A percentile compares a stretch with the other conserved stretches of the same genome.
phyloP scores from a whole-genome alignment of 495 filamentous ascomycete species.

The Talaromyces trachyspermus region DNA sequence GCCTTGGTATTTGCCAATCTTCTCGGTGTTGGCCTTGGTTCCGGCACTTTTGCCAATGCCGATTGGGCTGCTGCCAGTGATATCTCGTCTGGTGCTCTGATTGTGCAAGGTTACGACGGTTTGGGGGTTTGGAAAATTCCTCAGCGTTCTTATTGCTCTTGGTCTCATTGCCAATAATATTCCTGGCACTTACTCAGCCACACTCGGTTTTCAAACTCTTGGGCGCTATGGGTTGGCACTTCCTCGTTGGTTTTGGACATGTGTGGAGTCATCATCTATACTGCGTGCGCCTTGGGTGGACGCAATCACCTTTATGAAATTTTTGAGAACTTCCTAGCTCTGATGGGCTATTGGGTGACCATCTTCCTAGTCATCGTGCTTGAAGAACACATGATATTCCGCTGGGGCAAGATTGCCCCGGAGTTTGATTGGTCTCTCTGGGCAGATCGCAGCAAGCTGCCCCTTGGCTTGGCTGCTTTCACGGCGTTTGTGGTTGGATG shows the following conservation, averaged over 20 bases:
- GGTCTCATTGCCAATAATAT: constrained; percentile 65
- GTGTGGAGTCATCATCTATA: constrained; percentile 45
- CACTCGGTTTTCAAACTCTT: constrained; percentile 51
- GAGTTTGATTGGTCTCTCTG: constrained; percentile 53
- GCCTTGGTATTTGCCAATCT: constrained; percentile 53
- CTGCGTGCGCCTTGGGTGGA: constrained; percentile 47
- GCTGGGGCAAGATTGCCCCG: constrained; percentile 14
- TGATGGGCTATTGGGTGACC: constrained; percentile 55
- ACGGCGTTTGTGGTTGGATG: constrained; percentile 53
- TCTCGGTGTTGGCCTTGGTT: constrained; percentile 65
- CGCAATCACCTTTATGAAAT: constrained; percentile 46
- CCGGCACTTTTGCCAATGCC: constrained; percentile 45
- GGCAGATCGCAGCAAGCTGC: constrained; percentile 43
- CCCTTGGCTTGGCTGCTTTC: constrained; percentile 51
- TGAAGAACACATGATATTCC: constrained; percentile 49
- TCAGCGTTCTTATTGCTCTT: constrained; percentile 58
- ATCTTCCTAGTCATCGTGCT: constrained; percentile 46
- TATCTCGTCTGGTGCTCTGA: constrained; percentile 54
- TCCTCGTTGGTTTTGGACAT: constrained; percentile 45
- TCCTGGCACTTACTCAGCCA: constrained; percentile 57
- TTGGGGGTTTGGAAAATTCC: constrained; percentile 67
- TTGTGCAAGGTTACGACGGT: constrained; percentile 55
- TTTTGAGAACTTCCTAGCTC: constrained; percentile 50
- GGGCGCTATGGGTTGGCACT: constrained; percentile 37
- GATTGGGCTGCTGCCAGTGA: constrained; percentile 48